Evolutionary conservation across 106 monocot genomes (phyloP).

Genomic region (Acorus gramineus): DNA sequence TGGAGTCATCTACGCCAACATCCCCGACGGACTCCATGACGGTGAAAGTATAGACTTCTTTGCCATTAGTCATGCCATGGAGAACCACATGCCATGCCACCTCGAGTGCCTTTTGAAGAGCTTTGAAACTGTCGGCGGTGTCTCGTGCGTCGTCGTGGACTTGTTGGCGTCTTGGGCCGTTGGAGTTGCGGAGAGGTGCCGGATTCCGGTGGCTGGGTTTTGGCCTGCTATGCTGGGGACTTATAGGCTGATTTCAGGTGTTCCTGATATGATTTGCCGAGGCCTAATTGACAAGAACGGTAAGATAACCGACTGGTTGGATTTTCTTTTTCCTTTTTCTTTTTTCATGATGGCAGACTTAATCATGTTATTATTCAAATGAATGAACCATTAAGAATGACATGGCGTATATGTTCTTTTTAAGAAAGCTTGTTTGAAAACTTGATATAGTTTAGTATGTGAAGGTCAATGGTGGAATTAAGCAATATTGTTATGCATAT

Average conservation of each 20-base stretch:
- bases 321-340: no score
- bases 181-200: conserved; percentile 25
- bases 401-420: no score
- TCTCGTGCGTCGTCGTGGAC: conserved; percentile 48
- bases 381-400: no score
- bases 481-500: no score
- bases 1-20: conserved; percentile 11
- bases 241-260: conserved; percentile 35
- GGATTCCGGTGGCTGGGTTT: conserved; percentile 43
- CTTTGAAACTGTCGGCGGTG: neutral
- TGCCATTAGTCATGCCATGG: conserved; percentile 39
- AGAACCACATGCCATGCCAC: conserved; percentile 32
- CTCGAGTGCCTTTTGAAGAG: conserved; percentile 22
- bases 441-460: no score
- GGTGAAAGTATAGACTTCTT: conserved; percentile 19
- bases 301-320: neutral
- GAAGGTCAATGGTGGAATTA: no score
- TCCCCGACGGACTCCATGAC: conserved; percentile 26
- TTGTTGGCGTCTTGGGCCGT: conserved; percentile 72
- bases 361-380: no score
- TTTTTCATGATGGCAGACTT: no score
- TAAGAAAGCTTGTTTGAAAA: no score
- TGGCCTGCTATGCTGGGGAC: conserved; percentile 72
- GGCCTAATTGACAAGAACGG: conserved; percentile 43
- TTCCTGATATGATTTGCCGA: conserved; percentile 41